Evolutionary conservation across 306 rosid genomes (phyloP).

Genomic region (Cucurbita argyrosperma): DNA sequence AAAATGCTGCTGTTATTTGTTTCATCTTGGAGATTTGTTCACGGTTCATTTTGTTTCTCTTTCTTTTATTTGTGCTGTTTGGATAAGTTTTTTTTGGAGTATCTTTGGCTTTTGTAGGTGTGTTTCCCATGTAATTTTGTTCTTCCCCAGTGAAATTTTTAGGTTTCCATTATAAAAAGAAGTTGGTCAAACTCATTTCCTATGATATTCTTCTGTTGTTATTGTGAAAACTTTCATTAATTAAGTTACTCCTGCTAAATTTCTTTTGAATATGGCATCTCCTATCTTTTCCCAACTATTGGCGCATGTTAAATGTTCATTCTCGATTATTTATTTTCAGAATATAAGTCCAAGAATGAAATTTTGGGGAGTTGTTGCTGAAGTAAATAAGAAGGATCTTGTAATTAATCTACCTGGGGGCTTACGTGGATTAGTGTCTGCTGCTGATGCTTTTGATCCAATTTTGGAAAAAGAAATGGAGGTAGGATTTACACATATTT

Average conservation of each 20-base stretch:
- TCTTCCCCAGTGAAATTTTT: not conserved
- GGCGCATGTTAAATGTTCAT: not conserved
- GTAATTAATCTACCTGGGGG: constrained; percentile 86
- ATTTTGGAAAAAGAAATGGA: constrained; percentile 25
- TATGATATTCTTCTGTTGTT: not conserved
- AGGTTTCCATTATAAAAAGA: not conserved
- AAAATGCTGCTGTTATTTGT: no score
- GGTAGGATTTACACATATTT: constrained; percentile 24
- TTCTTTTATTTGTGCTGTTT: no score
- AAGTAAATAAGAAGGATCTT: constrained; percentile 77
- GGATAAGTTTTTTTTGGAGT: no score
- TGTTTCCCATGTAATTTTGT: no score
- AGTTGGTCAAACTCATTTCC: not conserved
- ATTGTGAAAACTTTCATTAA: not conserved
- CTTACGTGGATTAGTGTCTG: constrained; percentile 75
- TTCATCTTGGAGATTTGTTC: no score
- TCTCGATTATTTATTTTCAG: constrained; percentile 20
- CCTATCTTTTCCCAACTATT: not conserved
- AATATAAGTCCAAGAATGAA: constrained; percentile 84
- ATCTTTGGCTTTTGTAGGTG: no score
- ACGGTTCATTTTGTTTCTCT: no score
- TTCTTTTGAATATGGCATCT: not conserved
- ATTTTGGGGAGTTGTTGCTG: constrained; percentile 85
- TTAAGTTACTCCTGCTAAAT: not conserved
- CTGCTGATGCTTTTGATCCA: constrained; percentile 64